phyloP scores from a whole-genome alignment of 2,329 filamentous ascomycete species.

The Aspergillus sp. region DNA sequence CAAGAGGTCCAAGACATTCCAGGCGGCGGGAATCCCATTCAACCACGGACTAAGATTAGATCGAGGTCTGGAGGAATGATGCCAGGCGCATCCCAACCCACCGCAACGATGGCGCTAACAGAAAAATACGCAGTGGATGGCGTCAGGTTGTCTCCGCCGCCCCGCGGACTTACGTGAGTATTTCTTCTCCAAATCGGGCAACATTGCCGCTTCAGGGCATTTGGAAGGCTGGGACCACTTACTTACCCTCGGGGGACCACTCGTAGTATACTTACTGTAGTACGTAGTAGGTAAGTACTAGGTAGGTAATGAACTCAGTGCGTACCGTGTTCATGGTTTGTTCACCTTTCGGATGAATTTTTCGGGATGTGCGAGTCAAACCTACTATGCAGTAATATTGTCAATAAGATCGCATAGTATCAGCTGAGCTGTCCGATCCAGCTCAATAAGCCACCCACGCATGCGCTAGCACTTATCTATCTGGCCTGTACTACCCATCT shows the following conservation, averaged over 20 bases:
- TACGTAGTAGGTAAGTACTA: no score
- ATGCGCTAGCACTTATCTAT: not conserved
- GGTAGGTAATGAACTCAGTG: no score
- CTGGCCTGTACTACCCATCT: not conserved
- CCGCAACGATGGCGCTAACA: not conserved
- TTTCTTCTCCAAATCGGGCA: not conserved
- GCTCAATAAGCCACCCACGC: not conserved
- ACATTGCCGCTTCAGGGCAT: not conserved
- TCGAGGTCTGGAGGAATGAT: not conserved
- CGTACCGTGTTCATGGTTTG: no score
- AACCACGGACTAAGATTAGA: not conserved
- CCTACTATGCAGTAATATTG: no score
- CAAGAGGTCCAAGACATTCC: not conserved
- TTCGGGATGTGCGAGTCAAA: no score
- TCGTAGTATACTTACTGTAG: not conserved
- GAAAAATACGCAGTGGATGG: not conserved
- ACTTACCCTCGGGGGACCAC: not conserved
- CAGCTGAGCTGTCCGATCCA: not conserved
- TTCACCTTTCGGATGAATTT: no score
- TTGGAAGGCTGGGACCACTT: not conserved
- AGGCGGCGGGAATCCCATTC: not conserved
- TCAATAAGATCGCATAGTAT: no score
- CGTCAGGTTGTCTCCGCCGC: not conserved
- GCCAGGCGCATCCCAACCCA: not conserved
- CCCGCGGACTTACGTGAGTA: not conserved